Evolutionary conservation across 257 asterid species (phyloP), one percentile per base, ranked within the genome.

Genomic region (Solanum microdontum): DNA sequence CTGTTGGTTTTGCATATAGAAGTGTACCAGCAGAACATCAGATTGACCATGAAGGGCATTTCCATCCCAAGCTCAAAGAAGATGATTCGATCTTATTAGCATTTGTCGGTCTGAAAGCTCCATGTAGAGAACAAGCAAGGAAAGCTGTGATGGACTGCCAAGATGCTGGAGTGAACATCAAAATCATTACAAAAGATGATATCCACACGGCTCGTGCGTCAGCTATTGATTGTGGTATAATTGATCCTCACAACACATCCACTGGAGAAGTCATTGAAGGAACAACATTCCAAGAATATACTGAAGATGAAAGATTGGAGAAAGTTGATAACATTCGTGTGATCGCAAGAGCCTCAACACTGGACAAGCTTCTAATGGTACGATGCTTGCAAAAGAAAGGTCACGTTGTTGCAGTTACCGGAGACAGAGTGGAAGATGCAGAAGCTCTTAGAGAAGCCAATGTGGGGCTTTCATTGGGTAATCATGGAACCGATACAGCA

Each of bases 321-420:
- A 92, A 83, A 66, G 91, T 90, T 85, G 89, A 89, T 11, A 86
- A 26, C 21, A 93, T 95, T 55, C 89, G 90, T 1, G 98, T 95
- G 23, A 91, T 95, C 93, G 97, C 94, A 14, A 89, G 97, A 89
- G 91, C 97, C 28, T 93, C 96, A 58, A 93, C 95, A 1, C 17
- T 89, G 13, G 97, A 93, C 91, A 94, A 92, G 83, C 92, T 76
- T 9, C 84, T 85, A 17, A 90, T 96, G 93, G 98, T 94, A 8
- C 88, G 87, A 84, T 88, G 92, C 90, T 88, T 96, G 72, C 93
- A 90, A 66, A 77, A 88, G 80, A 90, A 69, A 86, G 98, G 98
- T 10, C 96, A 95, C n/a, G 97, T 94, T 0, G 98, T 96, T 11
- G 98, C 98, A 6, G 95, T 96, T 9, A 95, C 97, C 0, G 98